Conservation (phyloP, 1,284 basidiomycete genomes). For the Rhodotorula sp. region DNA sequence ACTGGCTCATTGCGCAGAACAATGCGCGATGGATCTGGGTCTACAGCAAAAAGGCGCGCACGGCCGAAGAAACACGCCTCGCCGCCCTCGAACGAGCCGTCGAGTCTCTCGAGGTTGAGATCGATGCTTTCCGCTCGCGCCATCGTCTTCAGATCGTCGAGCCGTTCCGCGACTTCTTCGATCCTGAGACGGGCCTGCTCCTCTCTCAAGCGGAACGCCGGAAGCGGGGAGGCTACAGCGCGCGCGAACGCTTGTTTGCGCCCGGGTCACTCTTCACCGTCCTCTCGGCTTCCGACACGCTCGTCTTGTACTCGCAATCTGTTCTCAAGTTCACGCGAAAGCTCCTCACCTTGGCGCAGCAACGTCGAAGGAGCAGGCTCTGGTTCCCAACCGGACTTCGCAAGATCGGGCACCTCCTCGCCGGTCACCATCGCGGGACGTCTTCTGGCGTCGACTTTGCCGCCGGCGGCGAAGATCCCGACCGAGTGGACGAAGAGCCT, state of each 20-base stretch:
- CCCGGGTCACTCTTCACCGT: slow-evolving; percentile 55
- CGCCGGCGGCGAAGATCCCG: slow-evolving; percentile 41
- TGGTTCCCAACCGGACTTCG: slow-evolving; percentile 59
- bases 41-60: slow-evolving; percentile 49
- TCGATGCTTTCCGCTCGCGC: slow-evolving; percentile 52
- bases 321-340: slow-evolving; percentile 55
- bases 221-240: not conserved
- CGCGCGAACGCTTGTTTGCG: slow-evolving; percentile 31
- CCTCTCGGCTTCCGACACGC: slow-evolving; percentile 56
- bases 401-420: slow-evolving; percentile 50
- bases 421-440: slow-evolving; percentile 28
- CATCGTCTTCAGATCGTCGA: slow-evolving; percentile 55
- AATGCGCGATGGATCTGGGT: slow-evolving; percentile 11
- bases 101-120: slow-evolving; percentile 51
- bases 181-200: slow-evolving; percentile 46
- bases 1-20: slow-evolving; percentile 30
- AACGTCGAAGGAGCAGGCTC: slow-evolving; percentile 52
- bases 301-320: slow-evolving; percentile 53
- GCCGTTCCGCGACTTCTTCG: slow-evolving; percentile 54
- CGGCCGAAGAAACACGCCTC: slow-evolving; percentile 41
- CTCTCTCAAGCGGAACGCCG: slow-evolving; percentile 15
- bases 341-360: slow-evolving; percentile 52
- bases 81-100: slow-evolving; percentile 40
- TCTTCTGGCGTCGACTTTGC: slow-evolving; percentile 37
- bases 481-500: slow-evolving; percentile 26